phyloP scores from a whole-genome alignment of 352 stramenopile genomes.

The Thraustotheca clavata region DNA sequence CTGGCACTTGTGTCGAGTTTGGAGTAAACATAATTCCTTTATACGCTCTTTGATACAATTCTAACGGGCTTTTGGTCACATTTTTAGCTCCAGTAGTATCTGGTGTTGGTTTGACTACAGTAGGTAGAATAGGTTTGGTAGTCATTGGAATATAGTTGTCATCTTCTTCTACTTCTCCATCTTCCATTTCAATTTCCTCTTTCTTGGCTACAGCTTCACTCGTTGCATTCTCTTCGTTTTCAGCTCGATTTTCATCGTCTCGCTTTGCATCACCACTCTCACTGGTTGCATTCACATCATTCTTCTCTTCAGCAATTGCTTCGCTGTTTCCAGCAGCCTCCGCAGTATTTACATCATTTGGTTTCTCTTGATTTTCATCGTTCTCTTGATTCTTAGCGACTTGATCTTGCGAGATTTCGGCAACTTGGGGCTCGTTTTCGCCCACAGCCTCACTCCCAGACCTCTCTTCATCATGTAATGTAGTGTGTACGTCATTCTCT shows the following conservation, averaged over 20 bases:
- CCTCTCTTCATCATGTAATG: neutral
- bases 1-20: constrained; percentile 3
- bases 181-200: constrained; percentile 3
- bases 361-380: neutral
- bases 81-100: neutral
- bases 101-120: neutral
- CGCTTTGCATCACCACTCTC: too few species aligned
- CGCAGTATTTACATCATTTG: neutral
- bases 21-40: neutral
- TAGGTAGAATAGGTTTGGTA: neutral
- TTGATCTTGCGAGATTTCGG: neutral
- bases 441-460: too few species aligned
- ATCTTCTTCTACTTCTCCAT: constrained; percentile 17
- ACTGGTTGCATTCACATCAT: too few species aligned
- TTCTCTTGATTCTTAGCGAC: neutral
- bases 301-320: neutral
- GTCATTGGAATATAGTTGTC: neutral
- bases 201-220: neutral
- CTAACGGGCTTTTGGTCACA: neutral
- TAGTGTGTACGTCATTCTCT: too few species aligned
- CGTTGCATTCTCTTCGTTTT: too few species aligned
- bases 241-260: too few species aligned
- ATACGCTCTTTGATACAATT: constrained; percentile 6
- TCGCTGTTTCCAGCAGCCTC: neutral
- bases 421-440: too few species aligned